phyloP scores from a whole-genome alignment of 306 rosid genomes.

The Medicago lupulina region DNA sequence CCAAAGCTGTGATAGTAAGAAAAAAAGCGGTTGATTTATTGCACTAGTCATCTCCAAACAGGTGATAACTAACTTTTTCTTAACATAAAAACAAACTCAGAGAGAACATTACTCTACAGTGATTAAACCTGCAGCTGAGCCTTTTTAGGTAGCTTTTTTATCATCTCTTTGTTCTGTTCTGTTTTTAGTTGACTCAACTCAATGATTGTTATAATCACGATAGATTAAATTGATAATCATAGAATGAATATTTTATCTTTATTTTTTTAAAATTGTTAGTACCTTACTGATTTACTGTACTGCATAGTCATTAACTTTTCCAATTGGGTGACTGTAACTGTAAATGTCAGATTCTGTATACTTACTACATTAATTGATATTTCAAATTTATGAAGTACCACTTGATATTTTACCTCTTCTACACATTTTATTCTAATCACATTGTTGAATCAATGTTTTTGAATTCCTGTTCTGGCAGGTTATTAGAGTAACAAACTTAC shows the following conservation, averaged over 20 bases:
- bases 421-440: not conserved
- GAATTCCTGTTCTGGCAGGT: conserved; percentile 34
- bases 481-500: not conserved
- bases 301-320: conserved; percentile 7
- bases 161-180: no score
- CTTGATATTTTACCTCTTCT: not conserved
- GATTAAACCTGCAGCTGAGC: not conserved
- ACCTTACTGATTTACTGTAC: not conserved
- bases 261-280: not conserved
- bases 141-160: not conserved
- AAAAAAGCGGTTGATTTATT: not conserved
- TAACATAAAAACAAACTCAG: not conserved
- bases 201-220: not conserved
- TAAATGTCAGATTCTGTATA: not conserved
- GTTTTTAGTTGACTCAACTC: no score
- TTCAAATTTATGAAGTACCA: not conserved
- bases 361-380: not conserved
- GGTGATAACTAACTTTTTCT: not conserved
- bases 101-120: not conserved
- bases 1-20: not conserved
- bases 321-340: not conserved
- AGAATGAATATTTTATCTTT: not conserved
- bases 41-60: not conserved
- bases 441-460: not conserved
- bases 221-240: not conserved